Evolutionary conservation across 768 basidiomycete genomes (phyloP), one percentile per base, ranked within the genome.

Genomic region (Lactarius hatsudake): DNA sequence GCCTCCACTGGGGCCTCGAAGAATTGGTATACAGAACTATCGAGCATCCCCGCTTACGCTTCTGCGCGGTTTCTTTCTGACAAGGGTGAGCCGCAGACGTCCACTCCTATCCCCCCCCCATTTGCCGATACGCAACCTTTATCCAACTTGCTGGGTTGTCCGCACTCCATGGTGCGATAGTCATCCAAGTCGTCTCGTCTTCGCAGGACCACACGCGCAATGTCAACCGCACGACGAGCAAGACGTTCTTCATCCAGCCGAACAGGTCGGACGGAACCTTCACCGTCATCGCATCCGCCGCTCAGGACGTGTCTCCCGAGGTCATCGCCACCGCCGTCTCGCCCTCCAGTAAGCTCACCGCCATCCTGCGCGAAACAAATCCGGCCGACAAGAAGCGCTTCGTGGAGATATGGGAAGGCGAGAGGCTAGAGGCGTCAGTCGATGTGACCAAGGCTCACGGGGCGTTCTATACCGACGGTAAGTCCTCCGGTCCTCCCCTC

Each of bases 361-460:
- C 73, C 6, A 43, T 74, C 53, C 74, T 76, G 32, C 66, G 75
- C 10, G 73, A 72, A 20, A 71, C 65, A 0, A 68, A 57, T 20
- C 40, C 48, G 10, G 38, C 30, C 2, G 59, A 69, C 36, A 73
- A 73, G 64, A 73, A 72, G 40, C 68, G 74, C 17, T 72, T 71
- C 57, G 68, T 77, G 23, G 76, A 77, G 71, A 55, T 77, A 30
- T 75, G 74, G 71, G 64, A 69, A 2, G 71, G 71, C 0, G 76
- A 77, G 4, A 51, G 64, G 26, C 28, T 69, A 45, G 61, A 66
- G 12, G 62, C 40, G 5, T 63, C 70, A 10, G 48, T 63, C 26
- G 55, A 69, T 0, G 73, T 76, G 4, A 69, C 72, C 1, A 70
- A 73, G 43, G 32, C 62, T 6, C 73, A 76, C 55, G 73, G 72